These are phyloP conservation scores for Eucalyptus regnans DNA, from an alignment of 345 rosid genomes.

Conservation along the genomic window DNA sequence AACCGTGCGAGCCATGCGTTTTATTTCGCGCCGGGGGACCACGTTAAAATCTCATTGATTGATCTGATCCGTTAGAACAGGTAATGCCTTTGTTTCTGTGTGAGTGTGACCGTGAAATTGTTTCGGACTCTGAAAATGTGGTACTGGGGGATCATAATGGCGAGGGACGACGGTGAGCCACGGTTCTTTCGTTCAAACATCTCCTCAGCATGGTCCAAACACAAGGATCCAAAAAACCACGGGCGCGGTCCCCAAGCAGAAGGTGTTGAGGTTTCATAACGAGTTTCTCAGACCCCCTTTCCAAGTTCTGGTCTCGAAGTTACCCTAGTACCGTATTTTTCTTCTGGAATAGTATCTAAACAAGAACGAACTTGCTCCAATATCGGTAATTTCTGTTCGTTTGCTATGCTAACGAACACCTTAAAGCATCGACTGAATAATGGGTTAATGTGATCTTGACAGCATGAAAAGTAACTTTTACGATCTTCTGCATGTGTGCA, in stretches of 20 bases:
- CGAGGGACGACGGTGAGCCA: neutral
- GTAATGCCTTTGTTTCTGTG: neutral
- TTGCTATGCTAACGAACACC: neutral
- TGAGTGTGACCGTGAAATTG: neutral
- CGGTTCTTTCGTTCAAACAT: neutral
- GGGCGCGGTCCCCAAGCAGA: neutral
- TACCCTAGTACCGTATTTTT: neutral
- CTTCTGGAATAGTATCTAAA: neutral
- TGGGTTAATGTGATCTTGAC: neutral
- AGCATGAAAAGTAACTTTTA: neutral
- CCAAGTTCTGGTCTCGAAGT: neutral
- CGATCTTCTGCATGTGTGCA: neutral
- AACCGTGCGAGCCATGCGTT: neutral
- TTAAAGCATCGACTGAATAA: neutral
- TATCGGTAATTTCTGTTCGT: neutral
- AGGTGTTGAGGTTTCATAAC: neutral
- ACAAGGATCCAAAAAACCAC: neutral
- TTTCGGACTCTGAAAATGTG: neutral
- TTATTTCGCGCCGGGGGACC: neutral
- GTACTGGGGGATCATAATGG: neutral
- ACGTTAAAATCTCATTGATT: neutral
- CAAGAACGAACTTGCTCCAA: neutral
- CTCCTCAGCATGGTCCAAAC: neutral
- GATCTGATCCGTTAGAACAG: neutral
- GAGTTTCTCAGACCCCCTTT: neutral